phyloP scores from a whole-genome alignment of 2,329 filamentous ascomycete genomes.

The Claviceps lovelessii region DNA sequence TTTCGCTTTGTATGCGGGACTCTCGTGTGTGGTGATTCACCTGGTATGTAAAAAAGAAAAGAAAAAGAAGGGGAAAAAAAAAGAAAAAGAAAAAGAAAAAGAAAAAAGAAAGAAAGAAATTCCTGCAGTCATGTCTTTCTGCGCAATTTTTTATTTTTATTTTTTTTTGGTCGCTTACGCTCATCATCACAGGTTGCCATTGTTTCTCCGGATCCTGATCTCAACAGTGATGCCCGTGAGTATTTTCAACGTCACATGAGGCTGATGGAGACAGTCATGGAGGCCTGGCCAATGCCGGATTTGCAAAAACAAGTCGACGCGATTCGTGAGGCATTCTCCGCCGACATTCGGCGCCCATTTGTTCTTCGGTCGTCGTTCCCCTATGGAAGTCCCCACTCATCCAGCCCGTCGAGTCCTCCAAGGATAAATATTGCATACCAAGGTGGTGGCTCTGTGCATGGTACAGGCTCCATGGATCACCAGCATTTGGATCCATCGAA shows the following conservation, averaged over 20 bases:
- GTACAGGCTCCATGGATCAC: slow-evolving; percentile 37
- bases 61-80: neutral
- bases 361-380: slow-evolving; percentile 79
- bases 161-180: slow-evolving; percentile 7
- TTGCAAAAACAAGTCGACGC: slow-evolving; percentile 83
- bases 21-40: slow-evolving; percentile 87
- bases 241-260: slow-evolving; percentile 93
- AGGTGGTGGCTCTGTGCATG: slow-evolving; percentile 27
- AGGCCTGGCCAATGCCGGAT: slow-evolving; percentile 75
- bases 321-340: slow-evolving; percentile 80
- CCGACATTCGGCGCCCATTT: slow-evolving; percentile 71
- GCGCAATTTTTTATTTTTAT: slow-evolving; percentile 1
- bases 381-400: slow-evolving; percentile 62
- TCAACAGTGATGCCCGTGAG: slow-evolving; percentile 70
- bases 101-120: too few species aligned
- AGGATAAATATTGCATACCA: slow-evolving; percentile 33
- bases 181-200: slow-evolving; percentile 56
- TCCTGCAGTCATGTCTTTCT: too few species aligned
- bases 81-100: neutral
- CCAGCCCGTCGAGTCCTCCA: slow-evolving; percentile 48
- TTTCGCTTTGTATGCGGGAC: slow-evolving; percentile 83
- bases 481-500: slow-evolving; percentile 34
- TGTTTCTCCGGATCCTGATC: slow-evolving; percentile 79
- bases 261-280: slow-evolving; percentile 72
- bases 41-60: slow-evolving; percentile 47